Evolutionary conservation across 73 alveolate genomes (phyloP).

Genomic region (Urostyla sp.): DNA sequence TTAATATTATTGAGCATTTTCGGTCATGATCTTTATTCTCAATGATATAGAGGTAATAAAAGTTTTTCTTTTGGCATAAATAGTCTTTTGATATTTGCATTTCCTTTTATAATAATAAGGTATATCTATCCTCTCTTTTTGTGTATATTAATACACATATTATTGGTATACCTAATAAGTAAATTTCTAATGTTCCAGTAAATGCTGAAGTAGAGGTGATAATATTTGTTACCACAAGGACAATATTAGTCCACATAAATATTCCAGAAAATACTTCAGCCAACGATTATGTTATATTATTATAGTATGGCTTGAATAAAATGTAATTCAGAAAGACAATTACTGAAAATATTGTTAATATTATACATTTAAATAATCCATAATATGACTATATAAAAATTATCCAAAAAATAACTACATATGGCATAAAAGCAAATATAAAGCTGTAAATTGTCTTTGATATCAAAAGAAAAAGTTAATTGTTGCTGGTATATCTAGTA

Average conservation of each 20-base stretch:
- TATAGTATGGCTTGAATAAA: constrained; percentile 21
- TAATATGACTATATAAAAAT: constrained; percentile 14
- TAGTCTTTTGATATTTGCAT: constrained; percentile 89
- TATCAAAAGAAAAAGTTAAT: neutral
- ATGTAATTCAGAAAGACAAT: constrained; percentile 25
- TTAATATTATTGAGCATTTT: constrained; percentile 85
- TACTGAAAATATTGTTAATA: constrained; percentile 23
- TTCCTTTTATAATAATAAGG: constrained; percentile 69
- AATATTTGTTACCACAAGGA: constrained; percentile 74
- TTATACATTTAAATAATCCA: constrained; percentile 18
- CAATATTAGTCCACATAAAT: constrained; percentile 70
- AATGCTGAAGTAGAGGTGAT: constrained; percentile 75
- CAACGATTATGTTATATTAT: neutral
- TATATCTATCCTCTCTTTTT: constrained; percentile 82
- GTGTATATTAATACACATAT: constrained; percentile 73
- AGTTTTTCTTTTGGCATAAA: constrained; percentile 71
- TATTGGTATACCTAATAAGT: constrained; percentile 85
- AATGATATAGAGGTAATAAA: constrained; percentile 84
- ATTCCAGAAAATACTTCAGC: constrained; percentile 40
- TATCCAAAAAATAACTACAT: constrained; percentile 1
- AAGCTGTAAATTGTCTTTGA: constrained; percentile 41
- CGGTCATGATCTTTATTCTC: constrained; percentile 79
- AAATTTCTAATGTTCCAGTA: constrained; percentile 85
- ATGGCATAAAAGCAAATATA: constrained; percentile 21
- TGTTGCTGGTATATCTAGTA: too few relatives aligned